These are phyloP conservation scores for Ceratocystis ficicola DNA, from an alignment of 2,329 filamentous ascomycete species.

Conservation along the genomic window DNA sequence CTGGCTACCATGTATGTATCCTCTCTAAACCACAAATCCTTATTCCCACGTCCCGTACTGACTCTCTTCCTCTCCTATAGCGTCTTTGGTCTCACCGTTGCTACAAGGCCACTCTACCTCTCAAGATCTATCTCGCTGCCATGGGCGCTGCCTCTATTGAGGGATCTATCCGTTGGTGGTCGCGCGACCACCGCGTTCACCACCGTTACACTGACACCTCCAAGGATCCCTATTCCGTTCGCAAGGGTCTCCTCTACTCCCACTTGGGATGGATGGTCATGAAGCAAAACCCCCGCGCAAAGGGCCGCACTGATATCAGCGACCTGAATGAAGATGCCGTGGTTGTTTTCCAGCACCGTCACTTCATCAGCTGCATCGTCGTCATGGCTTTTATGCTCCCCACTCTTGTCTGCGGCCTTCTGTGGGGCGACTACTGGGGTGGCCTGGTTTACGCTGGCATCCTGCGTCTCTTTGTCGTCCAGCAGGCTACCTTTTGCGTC, in stretches of 20 bases:
- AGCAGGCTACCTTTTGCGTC: constrained; percentile 88
- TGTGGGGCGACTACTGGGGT: constrained; percentile 70
- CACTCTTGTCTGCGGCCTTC: constrained; percentile 59
- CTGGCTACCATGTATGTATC: constrained; percentile 36
- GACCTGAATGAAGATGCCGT: constrained; percentile 78
- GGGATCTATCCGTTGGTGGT: constrained; percentile 83
- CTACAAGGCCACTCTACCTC: constrained; percentile 63
- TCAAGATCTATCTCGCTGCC: constrained; percentile 71
- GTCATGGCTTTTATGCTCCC: constrained; percentile 68
- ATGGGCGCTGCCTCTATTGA: constrained; percentile 74
- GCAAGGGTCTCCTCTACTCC: constrained; percentile 75
- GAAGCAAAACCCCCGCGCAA: constrained; percentile 84
- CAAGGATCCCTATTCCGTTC: constrained; percentile 82
- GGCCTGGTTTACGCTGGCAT: constrained; percentile 79
- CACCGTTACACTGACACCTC: constrained; percentile 88
- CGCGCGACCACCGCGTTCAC: constrained; percentile 73
- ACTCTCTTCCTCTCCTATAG: constrained; percentile 30
- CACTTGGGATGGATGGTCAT: constrained; percentile 79
- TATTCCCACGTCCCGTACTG: not conserved
- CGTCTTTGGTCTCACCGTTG: constrained; percentile 78
- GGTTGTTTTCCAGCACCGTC: constrained; percentile 76
- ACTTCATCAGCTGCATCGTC: constrained; percentile 71
- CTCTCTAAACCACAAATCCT: not conserved
- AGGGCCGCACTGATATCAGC: constrained; percentile 76
- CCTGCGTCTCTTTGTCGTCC: constrained; percentile 76